Conservation (phyloP, 306 rosid species). For the Acmispon strigosus region DNA sequence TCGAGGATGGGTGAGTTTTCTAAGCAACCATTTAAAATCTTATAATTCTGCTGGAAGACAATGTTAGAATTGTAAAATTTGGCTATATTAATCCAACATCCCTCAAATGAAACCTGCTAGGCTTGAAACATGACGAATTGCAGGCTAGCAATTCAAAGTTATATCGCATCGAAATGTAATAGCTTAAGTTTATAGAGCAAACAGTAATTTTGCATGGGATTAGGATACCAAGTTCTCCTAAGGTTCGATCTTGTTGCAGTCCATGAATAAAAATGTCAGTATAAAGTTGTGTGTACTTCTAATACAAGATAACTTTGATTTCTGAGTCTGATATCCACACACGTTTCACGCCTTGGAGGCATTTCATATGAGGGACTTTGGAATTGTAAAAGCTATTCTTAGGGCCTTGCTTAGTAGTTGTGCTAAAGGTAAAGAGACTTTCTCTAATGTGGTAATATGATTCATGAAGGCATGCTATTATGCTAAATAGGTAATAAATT, state of each 20-base stretch:
- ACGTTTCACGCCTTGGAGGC: not conserved
- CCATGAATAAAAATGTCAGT: not conserved
- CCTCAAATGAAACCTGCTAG: not conserved
- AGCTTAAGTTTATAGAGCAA: not conserved
- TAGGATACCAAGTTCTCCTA: not conserved
- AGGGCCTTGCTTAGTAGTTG: not conserved
- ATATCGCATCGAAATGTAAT: not conserved
- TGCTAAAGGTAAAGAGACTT: not conserved
- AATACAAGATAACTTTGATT: not conserved
- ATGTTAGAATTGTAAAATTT: not conserved
- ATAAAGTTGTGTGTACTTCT: not conserved
- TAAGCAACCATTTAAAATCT: slow-evolving; percentile 2
- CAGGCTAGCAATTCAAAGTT: slow-evolving; percentile 9
- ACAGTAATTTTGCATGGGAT: not conserved
- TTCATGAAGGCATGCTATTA: not conserved
- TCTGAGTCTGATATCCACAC: not conserved
- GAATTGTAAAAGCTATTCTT: not conserved
- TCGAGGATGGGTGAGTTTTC: slow-evolving; percentile 82
- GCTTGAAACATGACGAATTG: slow-evolving; percentile 3
- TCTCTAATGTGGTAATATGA: not conserved
- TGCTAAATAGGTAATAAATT: not conserved
- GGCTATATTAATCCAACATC: not conserved
- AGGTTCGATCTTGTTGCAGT: not conserved
- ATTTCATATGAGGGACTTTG: not conserved
- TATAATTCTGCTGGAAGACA: not conserved